These are phyloP conservation scores for Achaetomium macrosporum DNA, from an alignment of 2,329 filamentous ascomycete genomes.

Conservation along the genomic window DNA sequence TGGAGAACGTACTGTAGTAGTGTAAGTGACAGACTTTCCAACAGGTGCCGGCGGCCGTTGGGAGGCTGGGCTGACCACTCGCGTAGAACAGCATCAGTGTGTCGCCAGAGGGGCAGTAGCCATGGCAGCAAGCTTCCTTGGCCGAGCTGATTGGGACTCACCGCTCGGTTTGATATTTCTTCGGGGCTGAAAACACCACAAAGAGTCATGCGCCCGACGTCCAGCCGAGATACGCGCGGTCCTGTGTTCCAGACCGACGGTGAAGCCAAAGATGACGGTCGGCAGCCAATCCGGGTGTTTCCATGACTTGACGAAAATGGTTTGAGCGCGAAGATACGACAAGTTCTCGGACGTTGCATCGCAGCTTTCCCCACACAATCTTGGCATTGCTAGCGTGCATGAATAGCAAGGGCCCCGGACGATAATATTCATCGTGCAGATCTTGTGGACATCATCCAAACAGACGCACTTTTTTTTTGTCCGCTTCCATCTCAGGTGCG, in stretches of 20 bases:
- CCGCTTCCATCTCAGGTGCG: too few relatives aligned
- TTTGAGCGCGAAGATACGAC: neutral
- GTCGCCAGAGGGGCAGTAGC: too few relatives aligned
- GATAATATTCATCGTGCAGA: neutral
- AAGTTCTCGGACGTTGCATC: neutral
- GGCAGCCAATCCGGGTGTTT: constrained; percentile 14
- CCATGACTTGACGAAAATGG: constrained; percentile 13
- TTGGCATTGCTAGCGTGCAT: neutral
- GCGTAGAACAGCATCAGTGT: too few relatives aligned
- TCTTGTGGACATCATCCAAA: neutral
- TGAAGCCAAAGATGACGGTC: constrained; percentile 5
- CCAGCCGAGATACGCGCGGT: neutral
- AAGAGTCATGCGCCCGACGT: neutral
- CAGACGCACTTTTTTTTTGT: too few relatives aligned
- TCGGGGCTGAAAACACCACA: neutral
- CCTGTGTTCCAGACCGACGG: constrained; percentile 9
- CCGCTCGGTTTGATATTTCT: too few relatives aligned
- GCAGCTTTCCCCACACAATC: constrained; percentile 9
- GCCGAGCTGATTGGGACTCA: too few relatives aligned
- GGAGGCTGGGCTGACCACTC: too few relatives aligned
- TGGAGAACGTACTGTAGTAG: too few relatives aligned
- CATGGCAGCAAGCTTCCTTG: too few relatives aligned
- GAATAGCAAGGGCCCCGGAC: neutral
- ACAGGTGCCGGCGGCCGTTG: too few relatives aligned
- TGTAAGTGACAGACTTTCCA: too few relatives aligned